Conservation (phyloP, 768 basidiomycete genomes). For the Phallus indusiatus region DNA sequence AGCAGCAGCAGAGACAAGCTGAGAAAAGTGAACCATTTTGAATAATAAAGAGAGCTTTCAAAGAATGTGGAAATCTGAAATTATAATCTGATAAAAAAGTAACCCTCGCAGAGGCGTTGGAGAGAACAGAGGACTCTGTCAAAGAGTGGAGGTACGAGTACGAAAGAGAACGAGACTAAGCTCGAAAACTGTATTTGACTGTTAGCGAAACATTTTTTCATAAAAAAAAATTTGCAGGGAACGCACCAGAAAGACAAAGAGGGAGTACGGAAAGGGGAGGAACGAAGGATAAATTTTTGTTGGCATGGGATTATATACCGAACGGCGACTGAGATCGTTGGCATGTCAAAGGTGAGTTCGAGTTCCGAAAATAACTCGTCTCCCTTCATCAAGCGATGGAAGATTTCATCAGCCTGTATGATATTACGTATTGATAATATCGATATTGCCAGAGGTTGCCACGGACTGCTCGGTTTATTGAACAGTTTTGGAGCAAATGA, state of each 20-base stretch:
- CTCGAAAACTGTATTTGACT: conserved; percentile 52
- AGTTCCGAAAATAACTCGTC: not conserved
- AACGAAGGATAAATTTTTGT: conserved; percentile 1
- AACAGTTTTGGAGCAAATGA: too few relatives aligned
- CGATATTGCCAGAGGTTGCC: too few relatives aligned
- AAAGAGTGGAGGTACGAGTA: conserved; percentile 10
- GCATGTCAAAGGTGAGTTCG: not conserved
- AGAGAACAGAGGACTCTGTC: conserved; percentile 12
- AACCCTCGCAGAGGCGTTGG: conserved; percentile 48
- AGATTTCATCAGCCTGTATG: not conserved
- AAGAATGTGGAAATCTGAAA: conserved; percentile 23
- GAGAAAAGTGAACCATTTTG: conserved; percentile 50
- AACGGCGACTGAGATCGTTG: not conserved
- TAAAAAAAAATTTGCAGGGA: conserved; percentile 21
- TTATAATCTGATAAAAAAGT: conserved; percentile 33
- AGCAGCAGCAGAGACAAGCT: conserved; percentile 44
- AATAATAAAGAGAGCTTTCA: conserved; percentile 17
- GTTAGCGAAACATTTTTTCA: conserved; percentile 15
- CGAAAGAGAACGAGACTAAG: conserved; percentile 22
- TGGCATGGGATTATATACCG: not conserved
- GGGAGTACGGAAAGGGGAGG: conserved; percentile 22
- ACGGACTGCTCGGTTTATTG: too few relatives aligned
- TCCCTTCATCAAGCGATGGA: not conserved
- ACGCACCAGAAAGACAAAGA: conserved; percentile 21
- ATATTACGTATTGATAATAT: not conserved